phyloP scores from a whole-genome alignment of 495 filamentous ascomycete genomes.

The Acidiella bohemica region DNA sequence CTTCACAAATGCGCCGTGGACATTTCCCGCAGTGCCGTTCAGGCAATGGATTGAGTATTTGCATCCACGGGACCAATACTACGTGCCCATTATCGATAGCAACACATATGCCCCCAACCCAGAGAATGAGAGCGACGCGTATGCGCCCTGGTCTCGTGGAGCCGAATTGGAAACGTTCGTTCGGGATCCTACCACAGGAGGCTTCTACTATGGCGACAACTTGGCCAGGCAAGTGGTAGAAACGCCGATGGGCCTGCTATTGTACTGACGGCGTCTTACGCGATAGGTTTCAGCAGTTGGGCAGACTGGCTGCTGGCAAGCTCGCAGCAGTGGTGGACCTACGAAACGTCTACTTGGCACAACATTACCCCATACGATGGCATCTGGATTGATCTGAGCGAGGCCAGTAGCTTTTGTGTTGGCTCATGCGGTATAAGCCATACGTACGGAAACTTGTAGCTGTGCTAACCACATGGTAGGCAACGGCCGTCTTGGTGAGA shows the following conservation, averaged over 20 bases:
- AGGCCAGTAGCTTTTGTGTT: conserved; percentile 53
- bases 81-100: conserved; percentile 15
- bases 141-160: conserved; percentile 11
- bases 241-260: not conserved
- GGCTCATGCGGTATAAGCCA: conserved; percentile 65
- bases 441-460: too few species aligned
- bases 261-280: conserved; percentile 1
- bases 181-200: conserved; percentile 4
- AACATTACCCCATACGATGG: conserved; percentile 15
- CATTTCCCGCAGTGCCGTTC: conserved; percentile 1
- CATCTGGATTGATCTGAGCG: conserved; percentile 21
- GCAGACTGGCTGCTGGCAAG: conserved; percentile 11
- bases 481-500: conserved; percentile 43
- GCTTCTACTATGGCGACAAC: not conserved
- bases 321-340: conserved; percentile 15
- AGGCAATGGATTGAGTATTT: conserved; percentile 8
- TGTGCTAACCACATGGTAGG: too few species aligned
- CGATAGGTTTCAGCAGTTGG: conserved; percentile 13
- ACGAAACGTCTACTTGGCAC: conserved; percentile 7
- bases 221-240: not conserved
- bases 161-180: conserved; percentile 10
- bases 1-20: conserved; percentile 11
- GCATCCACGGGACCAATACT: conserved; percentile 12
- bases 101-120: conserved; percentile 16
- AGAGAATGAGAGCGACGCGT: conserved; percentile 11